Evolutionary conservation across 83 land plant species (phyloP).

Genomic region (Picea abies): DNA sequence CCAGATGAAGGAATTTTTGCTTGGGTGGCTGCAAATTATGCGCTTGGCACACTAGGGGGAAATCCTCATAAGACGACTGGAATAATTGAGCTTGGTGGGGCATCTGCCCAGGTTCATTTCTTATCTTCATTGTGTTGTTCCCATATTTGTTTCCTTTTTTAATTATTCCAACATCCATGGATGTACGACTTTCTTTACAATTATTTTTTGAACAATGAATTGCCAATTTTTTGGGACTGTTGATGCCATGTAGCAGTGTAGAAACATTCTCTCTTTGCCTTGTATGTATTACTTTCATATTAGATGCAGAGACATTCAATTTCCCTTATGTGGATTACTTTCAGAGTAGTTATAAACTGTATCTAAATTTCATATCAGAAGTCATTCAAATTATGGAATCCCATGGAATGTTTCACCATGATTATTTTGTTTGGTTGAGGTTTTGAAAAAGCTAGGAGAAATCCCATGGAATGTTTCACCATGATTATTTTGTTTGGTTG

Average conservation of each 20-base stretch:
- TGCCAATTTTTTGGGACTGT: neutral
- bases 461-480: neutral
- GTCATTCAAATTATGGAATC: neutral
- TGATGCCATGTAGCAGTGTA: neutral
- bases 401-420: neutral
- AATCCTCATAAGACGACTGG: conserved; percentile 84
- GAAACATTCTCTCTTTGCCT: neutral
- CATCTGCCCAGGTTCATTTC: conserved; percentile 81
- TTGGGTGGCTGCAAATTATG: conserved; percentile 97
- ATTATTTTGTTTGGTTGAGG: neutral
- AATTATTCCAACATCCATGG: neutral
- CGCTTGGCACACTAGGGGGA: conserved; percentile 85
- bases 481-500: neutral
- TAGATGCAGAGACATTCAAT: too few species aligned
- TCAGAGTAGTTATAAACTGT: neutral
- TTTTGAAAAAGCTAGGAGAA: too few species aligned
- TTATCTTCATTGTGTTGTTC: neutral
- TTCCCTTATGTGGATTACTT: neutral
- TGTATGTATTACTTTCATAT: neutral
- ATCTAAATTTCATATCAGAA: neutral
- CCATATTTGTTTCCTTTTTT: conserved; percentile 4
- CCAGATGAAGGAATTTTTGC: conserved; percentile 94
- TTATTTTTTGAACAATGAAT: neutral
- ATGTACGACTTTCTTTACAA: neutral
- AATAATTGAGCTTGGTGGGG: conserved; percentile 97